Percentiles rank a stretch among this genome's conserved stretches.
Conservation (phyloP, 2,329 filamentous ascomycete genomes). For the Diaporthe australafricana region DNA sequence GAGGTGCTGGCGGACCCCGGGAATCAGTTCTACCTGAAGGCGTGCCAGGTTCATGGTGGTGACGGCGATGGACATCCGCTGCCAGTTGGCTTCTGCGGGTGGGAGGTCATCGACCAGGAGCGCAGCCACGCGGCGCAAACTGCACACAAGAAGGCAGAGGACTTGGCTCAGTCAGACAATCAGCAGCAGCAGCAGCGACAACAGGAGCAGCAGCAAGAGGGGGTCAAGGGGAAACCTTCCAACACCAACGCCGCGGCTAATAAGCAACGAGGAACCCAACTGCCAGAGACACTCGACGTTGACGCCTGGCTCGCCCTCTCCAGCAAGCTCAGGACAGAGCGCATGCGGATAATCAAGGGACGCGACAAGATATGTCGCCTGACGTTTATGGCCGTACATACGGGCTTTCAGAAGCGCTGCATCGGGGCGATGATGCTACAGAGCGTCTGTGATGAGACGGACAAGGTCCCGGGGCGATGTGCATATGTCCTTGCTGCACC, state of each 20-base stretch:
- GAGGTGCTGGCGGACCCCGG: neutral
- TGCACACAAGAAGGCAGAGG: neutral
- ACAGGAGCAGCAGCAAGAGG: neutral
- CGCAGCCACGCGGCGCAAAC: neutral
- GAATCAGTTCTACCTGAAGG: neutral
- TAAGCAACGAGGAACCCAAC: neutral
- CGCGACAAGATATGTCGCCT: slow-evolving; percentile 4
- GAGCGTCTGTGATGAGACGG: neutral
- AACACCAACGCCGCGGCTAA: neutral
- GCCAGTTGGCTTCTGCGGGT: neutral
- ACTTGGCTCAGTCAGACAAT: neutral
- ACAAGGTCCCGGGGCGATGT: neutral
- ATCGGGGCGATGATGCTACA: neutral
- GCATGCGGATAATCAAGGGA: neutral
- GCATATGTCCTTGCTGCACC: slow-evolving; percentile 1
- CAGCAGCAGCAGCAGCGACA: neutral
- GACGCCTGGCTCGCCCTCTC: slow-evolving; percentile 4
- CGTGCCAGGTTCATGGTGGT: neutral
- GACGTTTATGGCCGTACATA: neutral
- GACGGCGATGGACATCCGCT: neutral
- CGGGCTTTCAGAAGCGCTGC: neutral
- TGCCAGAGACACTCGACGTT: slow-evolving; percentile 1
- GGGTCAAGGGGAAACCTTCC: neutral
- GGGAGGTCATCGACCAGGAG: neutral
- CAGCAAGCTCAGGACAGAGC: neutral